These are phyloP conservation scores for Solanum sejunctum DNA, from an alignment of 257 asterid species.

Conservation along the genomic window DNA sequence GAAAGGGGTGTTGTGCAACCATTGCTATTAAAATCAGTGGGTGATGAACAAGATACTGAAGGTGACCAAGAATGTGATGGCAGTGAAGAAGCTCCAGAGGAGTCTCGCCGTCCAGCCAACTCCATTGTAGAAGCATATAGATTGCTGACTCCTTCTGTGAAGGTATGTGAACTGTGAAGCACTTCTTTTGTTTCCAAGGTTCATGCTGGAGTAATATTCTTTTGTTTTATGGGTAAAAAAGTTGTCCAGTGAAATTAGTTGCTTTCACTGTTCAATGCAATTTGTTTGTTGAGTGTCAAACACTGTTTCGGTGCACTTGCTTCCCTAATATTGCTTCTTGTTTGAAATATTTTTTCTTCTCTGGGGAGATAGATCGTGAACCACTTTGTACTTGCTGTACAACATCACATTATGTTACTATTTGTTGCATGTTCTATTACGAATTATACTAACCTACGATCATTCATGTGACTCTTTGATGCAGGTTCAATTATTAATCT, in stretches of 20 bases:
- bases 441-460: not conserved
- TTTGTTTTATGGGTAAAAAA: not conserved
- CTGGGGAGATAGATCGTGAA: not conserved
- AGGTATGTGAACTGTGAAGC: slow-evolving; percentile 30
- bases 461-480: not conserved
- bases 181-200: not conserved
- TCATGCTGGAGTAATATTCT: not conserved
- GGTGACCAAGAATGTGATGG: slow-evolving; percentile 60
- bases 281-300: not conserved
- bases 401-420: not conserved
- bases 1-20: slow-evolving; percentile 85
- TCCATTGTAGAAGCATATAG: slow-evolving; percentile 72
- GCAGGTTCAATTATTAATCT: slow-evolving; percentile 94
- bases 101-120: slow-evolving; percentile 69
- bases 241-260: not conserved
- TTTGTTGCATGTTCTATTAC: not conserved
- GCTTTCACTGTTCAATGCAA: not conserved
- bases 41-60: slow-evolving; percentile 17
- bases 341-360: not conserved
- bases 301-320: not conserved
- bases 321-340: not conserved
- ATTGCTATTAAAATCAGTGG: slow-evolving; percentile 39
- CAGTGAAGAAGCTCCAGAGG: slow-evolving; percentile 80
- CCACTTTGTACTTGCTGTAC: not conserved
- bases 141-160: slow-evolving; percentile 91